Evolutionary conservation across 106 monocot genomes (phyloP), one percentile per base, ranked within the genome.

Genomic region (Dendrobium catenatum): DNA sequence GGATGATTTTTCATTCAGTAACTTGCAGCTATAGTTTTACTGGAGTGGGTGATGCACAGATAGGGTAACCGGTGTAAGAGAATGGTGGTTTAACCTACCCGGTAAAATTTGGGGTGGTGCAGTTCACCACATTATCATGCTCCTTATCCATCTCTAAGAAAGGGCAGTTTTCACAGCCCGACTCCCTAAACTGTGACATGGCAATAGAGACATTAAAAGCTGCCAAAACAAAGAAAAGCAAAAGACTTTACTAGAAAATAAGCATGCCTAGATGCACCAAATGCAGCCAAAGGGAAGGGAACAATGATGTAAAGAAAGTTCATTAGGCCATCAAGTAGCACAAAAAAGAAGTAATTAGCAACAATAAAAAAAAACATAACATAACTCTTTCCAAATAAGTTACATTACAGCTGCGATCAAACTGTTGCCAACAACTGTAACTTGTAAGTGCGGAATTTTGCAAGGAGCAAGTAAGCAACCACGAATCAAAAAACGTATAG

Each of bases 81-180:
- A 37, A 37, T 15, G 37, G 29, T 20, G 70, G 40, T 70, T 70
- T 70, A 29, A 82, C 85, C 27, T 84, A 99, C 98, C 98, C 98
- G 9, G 91, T 90, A 82, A 99, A 95, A 81, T 99, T 99, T 31
- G 98, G 93, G 24, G 98, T 99, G 40, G 98, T 99, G 83, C 95
- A 95, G 64, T 86, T 95, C 43, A 86, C 95, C 42, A 99, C 93
- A 81, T 91, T 91, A 74, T 99, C 98, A 49, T 94, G 88, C 67
- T 94, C 94, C 80, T 90, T 93, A 18, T 95, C 98, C 89, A 99
- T 91, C 46, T 99, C 95, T 68, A 99, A 85, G 82, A 99, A 99
- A 17, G 98, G 98, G 87, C 98, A 99, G 73, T 99, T 99, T 81
- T 99, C 98, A 74, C 98, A 99, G 20, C 98, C 98, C 0, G 93